phyloP scores from a whole-genome alignment of 2,329 filamentous ascomycete genomes.

The Clarireedia sp. region DNA sequence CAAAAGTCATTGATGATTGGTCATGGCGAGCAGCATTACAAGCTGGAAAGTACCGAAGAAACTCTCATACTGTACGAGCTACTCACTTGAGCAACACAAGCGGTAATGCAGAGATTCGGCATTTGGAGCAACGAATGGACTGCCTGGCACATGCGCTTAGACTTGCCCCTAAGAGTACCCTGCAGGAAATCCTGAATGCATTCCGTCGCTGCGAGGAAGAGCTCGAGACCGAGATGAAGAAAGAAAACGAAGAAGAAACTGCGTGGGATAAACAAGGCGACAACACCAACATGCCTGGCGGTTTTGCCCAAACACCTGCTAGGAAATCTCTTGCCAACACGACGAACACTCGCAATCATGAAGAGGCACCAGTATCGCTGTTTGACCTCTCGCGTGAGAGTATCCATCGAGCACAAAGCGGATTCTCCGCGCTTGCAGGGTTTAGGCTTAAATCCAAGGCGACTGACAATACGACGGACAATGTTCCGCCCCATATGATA shows the following conservation, averaged over 20 bases:
- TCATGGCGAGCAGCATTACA: slow-evolving; percentile 73
- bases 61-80: slow-evolving; percentile 43
- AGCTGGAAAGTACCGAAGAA: slow-evolving; percentile 65
- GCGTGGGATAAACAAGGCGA: slow-evolving; percentile 63
- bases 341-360: slow-evolving; percentile 33
- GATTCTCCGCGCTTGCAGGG: slow-evolving; percentile 44
- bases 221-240: slow-evolving; percentile 55
- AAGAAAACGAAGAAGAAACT: slow-evolving; percentile 60
- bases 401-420: slow-evolving; percentile 49
- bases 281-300: slow-evolving; percentile 47
- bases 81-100: slow-evolving; percentile 53
- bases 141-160: slow-evolving; percentile 68
- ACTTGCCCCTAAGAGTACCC: slow-evolving; percentile 59
- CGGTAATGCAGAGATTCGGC: slow-evolving; percentile 55
- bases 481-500: background rate
- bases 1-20: slow-evolving; percentile 47
- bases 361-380: slow-evolving; percentile 56
- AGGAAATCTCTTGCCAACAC: slow-evolving; percentile 24
- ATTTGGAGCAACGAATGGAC: slow-evolving; percentile 74
- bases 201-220: slow-evolving; percentile 76
- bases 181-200: slow-evolving; percentile 67
- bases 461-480: slow-evolving; percentile 2
- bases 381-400: slow-evolving; percentile 57
- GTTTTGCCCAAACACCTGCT: slow-evolving; percentile 36
- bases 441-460: slow-evolving; percentile 14